Evolutionary conservation across 1,284 basidiomycete genomes (phyloP).

Genomic region (Tilletia indica): DNA sequence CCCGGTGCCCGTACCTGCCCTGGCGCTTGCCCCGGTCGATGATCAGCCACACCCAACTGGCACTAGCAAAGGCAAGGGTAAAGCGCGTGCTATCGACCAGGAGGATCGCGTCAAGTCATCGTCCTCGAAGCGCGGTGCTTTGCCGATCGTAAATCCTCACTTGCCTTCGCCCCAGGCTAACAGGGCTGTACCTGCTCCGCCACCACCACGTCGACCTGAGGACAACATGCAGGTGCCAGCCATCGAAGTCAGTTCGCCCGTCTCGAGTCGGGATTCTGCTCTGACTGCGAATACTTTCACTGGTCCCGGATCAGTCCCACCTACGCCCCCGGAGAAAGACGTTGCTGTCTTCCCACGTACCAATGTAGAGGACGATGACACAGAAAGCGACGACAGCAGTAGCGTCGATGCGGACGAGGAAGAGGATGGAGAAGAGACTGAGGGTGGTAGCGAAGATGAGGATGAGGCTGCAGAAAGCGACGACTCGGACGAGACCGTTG

Average conservation of each 20-base stretch:
- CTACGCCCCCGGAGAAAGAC: conserved; percentile 14
- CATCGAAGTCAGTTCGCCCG: background rate
- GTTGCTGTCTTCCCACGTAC: background rate
- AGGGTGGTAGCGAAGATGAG: background rate
- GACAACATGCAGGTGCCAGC: background rate
- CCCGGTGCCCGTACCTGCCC: background rate
- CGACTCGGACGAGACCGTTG: background rate
- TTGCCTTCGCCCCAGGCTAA: conserved; percentile 11
- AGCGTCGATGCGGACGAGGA: background rate
- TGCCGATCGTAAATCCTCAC: conserved; percentile 6
- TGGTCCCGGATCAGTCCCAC: background rate
- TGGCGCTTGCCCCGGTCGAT: too few relatives aligned
- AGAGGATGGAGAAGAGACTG: background rate
- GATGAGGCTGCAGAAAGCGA: conserved; percentile 8
- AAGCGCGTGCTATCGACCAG: background rate
- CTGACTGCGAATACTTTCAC: background rate
- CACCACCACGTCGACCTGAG: background rate
- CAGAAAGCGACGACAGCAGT: background rate
- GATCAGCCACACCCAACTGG: too few relatives aligned
- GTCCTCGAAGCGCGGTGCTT: background rate
- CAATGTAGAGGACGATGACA: background rate
- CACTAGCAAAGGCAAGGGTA: conserved; percentile 5
- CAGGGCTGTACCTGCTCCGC: conserved; percentile 1
- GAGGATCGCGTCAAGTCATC: background rate
- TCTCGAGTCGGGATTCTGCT: background rate